Conservation (phyloP, 2,329 filamentous ascomycete species). For the Setomelanomma holmii region DNA sequence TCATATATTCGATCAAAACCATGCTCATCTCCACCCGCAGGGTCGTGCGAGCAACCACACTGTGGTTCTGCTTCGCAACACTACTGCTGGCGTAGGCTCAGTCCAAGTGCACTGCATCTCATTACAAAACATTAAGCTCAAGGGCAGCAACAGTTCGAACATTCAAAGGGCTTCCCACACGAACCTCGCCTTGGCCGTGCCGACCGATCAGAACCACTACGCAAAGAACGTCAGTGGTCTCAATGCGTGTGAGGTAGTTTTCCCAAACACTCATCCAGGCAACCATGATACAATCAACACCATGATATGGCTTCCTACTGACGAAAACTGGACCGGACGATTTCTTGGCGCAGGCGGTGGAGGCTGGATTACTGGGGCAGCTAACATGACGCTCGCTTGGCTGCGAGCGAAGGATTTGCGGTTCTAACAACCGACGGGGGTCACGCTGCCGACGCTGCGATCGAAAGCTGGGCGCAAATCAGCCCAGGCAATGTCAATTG, state of each 20-base stretch:
- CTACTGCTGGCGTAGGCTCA: no score
- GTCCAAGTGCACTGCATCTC: no score
- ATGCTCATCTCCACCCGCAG: no score
- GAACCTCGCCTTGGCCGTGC: constrained; percentile 6
- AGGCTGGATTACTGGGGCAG: constrained; percentile 23
- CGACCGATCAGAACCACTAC: constrained; percentile 15
- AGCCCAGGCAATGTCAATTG: constrained; percentile 28
- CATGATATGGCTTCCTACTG: constrained; percentile 25
- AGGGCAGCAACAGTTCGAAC: no score
- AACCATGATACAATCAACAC: constrained; percentile 26
- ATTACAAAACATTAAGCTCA: no score
- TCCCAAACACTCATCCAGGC: constrained; percentile 38
- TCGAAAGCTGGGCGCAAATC: constrained; percentile 12
- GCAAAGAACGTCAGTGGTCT: constrained; percentile 10
- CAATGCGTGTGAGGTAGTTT: constrained; percentile 45
- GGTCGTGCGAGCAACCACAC: no score
- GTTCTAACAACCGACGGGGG: constrained; percentile 32
- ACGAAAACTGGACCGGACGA: constrained; percentile 27
- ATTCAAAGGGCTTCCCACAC: no score
- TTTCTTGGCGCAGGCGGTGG: constrained; percentile 31
- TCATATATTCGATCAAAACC: no score
- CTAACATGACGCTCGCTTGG: constrained; percentile 17
- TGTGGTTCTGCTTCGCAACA: no score
- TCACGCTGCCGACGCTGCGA: constrained; percentile 7
- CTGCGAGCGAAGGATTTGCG: constrained; percentile 28